These are phyloP conservation scores for Geranium rotundifolium DNA, from an alignment of 345 rosid species.

Conservation along the genomic window DNA sequence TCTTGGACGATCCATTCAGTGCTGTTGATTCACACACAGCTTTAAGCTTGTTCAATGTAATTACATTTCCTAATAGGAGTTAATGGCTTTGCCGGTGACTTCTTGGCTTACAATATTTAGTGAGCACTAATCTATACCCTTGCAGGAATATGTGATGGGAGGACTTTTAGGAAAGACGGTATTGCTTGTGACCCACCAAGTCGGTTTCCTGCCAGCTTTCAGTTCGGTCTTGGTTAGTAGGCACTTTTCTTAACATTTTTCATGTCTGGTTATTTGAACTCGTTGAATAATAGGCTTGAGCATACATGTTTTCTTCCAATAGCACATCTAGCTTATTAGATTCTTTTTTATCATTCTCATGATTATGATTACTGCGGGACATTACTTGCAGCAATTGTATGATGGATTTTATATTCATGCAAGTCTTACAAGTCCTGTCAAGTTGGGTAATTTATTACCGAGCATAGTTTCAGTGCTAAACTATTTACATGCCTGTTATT, in stretches of 20 bases:
- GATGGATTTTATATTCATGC: too few relatives aligned
- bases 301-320: too few relatives aligned
- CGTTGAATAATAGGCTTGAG: too few relatives aligned
- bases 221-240: slow-evolving; percentile 67
- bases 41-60: slow-evolving; percentile 74
- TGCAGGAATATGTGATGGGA: slow-evolving; percentile 68
- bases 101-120: not conserved
- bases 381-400: too few relatives aligned
- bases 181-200: slow-evolving; percentile 90
- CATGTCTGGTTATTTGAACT: not conserved
- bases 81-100: not conserved
- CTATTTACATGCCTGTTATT: too few relatives aligned
- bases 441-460: too few relatives aligned
- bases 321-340: too few relatives aligned
- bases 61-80: not conserved
- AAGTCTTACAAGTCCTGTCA: too few relatives aligned
- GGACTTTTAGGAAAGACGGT: slow-evolving; percentile 74
- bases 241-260: not conserved
- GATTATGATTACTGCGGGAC: too few relatives aligned
- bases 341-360: too few relatives aligned
- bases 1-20: slow-evolving; percentile 92
- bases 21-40: slow-evolving; percentile 98
- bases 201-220: slow-evolving; percentile 89
- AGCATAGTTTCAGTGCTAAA: too few relatives aligned
- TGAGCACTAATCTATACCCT: slow-evolving; percentile 18